A percentile compares a stretch with the other conserved stretches of the same genome.
phyloP scores from a whole-genome alignment of 2,329 filamentous ascomycete genomes.

The Fusarium udum region DNA sequence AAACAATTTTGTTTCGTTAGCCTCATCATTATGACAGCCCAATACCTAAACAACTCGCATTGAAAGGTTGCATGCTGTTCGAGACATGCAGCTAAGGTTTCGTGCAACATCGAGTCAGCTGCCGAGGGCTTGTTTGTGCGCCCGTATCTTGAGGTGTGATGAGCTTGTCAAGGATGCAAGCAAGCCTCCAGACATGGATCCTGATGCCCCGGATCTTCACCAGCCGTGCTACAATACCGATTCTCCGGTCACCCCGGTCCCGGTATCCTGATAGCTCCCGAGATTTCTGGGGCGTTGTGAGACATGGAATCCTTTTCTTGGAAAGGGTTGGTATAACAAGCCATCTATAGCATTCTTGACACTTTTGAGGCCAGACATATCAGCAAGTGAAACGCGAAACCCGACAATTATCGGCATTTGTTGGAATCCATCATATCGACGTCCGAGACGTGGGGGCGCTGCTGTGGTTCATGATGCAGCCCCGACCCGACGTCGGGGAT shows the following conservation, averaged over 20 bases:
- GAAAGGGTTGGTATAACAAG: not conserved
- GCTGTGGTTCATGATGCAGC: not conserved
- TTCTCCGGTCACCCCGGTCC: conserved; percentile 22
- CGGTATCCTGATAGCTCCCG: not conserved
- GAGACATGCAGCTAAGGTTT: conserved; percentile 1
- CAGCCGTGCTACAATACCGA: conserved; percentile 22
- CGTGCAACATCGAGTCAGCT: conserved; percentile 2
- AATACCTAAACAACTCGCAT: not conserved
- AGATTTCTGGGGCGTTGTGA: conserved; percentile 20
- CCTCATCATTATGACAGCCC: not conserved
- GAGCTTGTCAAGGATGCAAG: not conserved
- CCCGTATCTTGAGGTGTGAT: not conserved
- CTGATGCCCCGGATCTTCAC: not conserved
- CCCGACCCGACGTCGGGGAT: conserved; percentile 9
- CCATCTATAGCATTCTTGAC: not conserved
- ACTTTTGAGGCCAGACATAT: not conserved
- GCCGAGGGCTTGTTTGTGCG: conserved; percentile 4
- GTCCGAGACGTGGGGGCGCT: not conserved
- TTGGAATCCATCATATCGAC: not conserved
- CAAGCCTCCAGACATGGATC: conserved; percentile 12
- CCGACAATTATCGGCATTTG: conserved; percentile 3
- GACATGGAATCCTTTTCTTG: conserved; percentile 17
- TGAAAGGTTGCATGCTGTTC: not conserved
- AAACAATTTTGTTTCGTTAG: conserved; percentile 3
- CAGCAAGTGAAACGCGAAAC: conserved; percentile 5